These are phyloP conservation scores for Silene coronaria DNA, from an alignment of 179 eudicot species.

Conservation along the genomic window DNA sequence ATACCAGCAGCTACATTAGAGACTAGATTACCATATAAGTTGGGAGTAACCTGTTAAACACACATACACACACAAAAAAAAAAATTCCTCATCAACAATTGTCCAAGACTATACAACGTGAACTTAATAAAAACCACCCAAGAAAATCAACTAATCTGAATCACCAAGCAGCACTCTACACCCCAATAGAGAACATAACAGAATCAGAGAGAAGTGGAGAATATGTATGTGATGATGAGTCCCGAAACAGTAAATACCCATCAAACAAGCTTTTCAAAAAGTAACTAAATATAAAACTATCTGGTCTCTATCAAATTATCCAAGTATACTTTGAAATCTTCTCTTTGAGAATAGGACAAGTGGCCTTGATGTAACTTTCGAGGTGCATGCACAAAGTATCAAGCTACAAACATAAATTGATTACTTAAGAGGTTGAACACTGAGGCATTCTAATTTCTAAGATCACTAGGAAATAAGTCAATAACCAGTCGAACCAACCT, in stretches of 20 bases:
- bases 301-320: neutral
- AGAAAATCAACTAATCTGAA: no score
- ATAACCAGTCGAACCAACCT: neutral
- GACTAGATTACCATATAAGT: conserved; percentile 85
- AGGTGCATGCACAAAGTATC: neutral
- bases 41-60: conserved; percentile 73
- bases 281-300: no score
- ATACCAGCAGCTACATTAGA: conserved; percentile 98
- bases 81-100: conserved; percentile 14
- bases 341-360: neutral
- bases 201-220: no score
- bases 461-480: neutral
- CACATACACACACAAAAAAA: no score
- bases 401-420: neutral
- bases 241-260: neutral
- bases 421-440: neutral
- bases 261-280: neutral
- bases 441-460: conserved; percentile 3
- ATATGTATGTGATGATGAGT: neutral
- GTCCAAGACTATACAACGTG: neutral
- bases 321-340: neutral
- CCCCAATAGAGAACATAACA: no score
- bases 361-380: neutral
- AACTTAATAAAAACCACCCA: no score
- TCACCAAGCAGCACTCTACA: no score